Evolutionary conservation across 176 grass and related monocot species (phyloP).

Genomic region (Echinochloa phyllopogon): DNA sequence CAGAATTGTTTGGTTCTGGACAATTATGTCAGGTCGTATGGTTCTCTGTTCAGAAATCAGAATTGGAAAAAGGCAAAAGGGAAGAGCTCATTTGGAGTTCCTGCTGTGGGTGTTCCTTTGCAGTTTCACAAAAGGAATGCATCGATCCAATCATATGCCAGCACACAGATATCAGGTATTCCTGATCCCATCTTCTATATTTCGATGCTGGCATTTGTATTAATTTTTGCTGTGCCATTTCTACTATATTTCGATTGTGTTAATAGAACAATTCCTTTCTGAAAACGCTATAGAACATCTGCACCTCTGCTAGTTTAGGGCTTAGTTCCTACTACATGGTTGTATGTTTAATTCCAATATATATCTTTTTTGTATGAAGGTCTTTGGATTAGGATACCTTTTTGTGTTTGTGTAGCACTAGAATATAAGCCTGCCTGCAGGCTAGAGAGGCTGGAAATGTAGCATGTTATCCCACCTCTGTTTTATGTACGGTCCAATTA

Average conservation of each 20-base stretch:
- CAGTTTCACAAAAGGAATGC: not conserved
- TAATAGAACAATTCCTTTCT: not conserved
- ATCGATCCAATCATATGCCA: not conserved
- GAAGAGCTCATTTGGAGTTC: not conserved
- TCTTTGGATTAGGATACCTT: too few relatives aligned
- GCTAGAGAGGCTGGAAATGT: too few relatives aligned
- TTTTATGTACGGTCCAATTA: too few relatives aligned
- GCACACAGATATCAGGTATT: not conserved
- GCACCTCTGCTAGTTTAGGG: not conserved
- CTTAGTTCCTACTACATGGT: not conserved
- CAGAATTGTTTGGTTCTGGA: too few relatives aligned
- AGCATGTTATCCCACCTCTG: too few relatives aligned
- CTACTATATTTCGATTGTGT: too few relatives aligned
- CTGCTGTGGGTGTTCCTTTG: not conserved
- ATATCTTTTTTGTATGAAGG: too few relatives aligned
- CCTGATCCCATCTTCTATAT: not conserved
- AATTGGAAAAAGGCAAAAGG: constrained; percentile 27
- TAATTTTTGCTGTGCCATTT: not conserved
- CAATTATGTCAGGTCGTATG: not conserved
- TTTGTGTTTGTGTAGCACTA: too few relatives aligned
- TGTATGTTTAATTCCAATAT: too few relatives aligned
- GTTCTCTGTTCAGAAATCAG: not conserved
- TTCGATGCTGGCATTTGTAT: not conserved
- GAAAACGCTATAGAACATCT: not conserved
- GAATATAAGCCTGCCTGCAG: too few relatives aligned